These are phyloP conservation scores for Suillus subluteus DNA, from an alignment of 768 basidiomycete genomes.

Conservation along the genomic window DNA sequence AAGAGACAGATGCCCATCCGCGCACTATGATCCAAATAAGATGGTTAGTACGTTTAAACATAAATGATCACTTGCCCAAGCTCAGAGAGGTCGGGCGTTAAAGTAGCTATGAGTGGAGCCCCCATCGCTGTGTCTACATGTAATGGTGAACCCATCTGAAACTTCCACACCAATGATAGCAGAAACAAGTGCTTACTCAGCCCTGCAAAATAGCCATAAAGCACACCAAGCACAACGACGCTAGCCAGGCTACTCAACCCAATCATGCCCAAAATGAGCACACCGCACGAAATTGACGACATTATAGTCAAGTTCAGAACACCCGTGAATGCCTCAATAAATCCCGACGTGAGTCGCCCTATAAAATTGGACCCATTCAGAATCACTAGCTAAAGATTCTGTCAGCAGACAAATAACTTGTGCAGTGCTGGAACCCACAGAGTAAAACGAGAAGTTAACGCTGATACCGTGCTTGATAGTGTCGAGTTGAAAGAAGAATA, in stretches of 20 bases:
- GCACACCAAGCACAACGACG: slow-evolving; percentile 43
- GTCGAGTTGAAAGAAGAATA: slow-evolving; percentile 62
- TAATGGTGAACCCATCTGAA: background rate
- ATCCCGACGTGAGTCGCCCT: slow-evolving; percentile 48
- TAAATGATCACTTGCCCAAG: slow-evolving; percentile 42
- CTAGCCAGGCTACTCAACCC: slow-evolving; percentile 42
- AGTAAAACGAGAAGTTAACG: slow-evolving; percentile 54
- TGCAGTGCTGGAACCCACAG: slow-evolving; percentile 32
- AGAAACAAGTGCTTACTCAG: slow-evolving; percentile 32
- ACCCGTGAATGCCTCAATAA: slow-evolving; percentile 44
- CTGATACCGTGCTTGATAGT: slow-evolving; percentile 51
- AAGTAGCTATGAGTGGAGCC: slow-evolving; percentile 46
- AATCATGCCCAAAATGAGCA: slow-evolving; percentile 49
- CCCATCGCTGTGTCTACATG: slow-evolving; percentile 40
- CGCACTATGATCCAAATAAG: slow-evolving; percentile 18
- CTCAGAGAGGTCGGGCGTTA: slow-evolving; percentile 51
- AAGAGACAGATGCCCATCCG: slow-evolving; percentile 54
- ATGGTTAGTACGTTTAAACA: background rate
- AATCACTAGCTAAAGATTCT: slow-evolving; percentile 46
- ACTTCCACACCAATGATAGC: background rate
- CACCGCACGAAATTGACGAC: slow-evolving; percentile 34
- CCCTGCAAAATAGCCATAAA: slow-evolving; percentile 56
- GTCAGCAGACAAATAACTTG: slow-evolving; percentile 9
- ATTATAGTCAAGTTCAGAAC: slow-evolving; percentile 46
- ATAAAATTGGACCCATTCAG: slow-evolving; percentile 54